Base-by-base conservation (phyloP, 2,329 filamentous ascomycete species). In the Cladosporium halotolerans region DNA sequence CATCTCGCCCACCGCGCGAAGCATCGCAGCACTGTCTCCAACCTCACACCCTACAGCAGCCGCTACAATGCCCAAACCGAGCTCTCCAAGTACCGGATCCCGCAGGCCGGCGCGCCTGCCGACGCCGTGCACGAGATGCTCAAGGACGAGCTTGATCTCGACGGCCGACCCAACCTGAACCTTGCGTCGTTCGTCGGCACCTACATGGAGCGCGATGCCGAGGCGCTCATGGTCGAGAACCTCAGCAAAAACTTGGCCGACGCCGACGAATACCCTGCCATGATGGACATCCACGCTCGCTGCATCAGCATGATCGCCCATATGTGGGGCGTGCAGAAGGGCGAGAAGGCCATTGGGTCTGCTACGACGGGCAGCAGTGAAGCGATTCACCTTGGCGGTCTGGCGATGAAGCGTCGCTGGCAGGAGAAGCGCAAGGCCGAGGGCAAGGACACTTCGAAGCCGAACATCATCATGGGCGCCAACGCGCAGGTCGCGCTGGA, bases 371-470 rank as follows among this genome's bases (percentile, higher is more conserved):
- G 85, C 0, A 87, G 83, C 0, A 85, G 80, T 9, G 85, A 88
- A 66, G 85, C 83, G 1, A 85, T 88, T 54, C 83, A 86, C 62
- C 76, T 88, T 1, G 85, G 83, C 32, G 84, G 83, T 1, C 70
- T 88, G 16, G 84, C 85, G 3, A 87, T 89, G 85, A 88, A 88
- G 72, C 75, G 83, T n/a, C 75, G 81, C 16, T 88, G 85, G 85
- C 83, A 88, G 65, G 80, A 86, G 61, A 79, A 77, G 60, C 76
- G 84, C 23, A 73, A 70, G 52, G 75, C 73, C 0, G 77, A 76
- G 36, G 83, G 83, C 11, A 86, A 87, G 57, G 82, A 85, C 58
- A 79, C 76, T 1, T 74, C 69, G 1, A 81, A 79, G 32, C 85
- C 85, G 1, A 89, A 88, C 63, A 87, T 89, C 58, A 73, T 89